These are phyloP conservation scores for Fusarium globosum DNA, from an alignment of 2,329 filamentous ascomycete species.

Conservation along the genomic window DNA sequence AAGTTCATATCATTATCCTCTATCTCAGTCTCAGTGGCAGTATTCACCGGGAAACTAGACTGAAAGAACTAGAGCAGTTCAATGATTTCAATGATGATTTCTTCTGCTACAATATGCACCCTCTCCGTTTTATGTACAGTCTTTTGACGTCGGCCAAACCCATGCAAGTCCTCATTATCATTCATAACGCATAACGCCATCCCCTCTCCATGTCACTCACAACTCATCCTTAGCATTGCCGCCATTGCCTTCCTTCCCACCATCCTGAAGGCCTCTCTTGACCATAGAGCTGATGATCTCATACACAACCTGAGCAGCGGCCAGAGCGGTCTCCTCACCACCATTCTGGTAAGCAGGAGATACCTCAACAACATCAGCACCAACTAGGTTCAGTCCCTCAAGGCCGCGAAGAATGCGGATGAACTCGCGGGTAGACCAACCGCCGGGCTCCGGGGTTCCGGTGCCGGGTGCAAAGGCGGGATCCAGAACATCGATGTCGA, in stretches of 20 bases:
- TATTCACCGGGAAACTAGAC: neutral
- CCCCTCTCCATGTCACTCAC: conserved; percentile 30
- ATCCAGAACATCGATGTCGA: conserved; percentile 88
- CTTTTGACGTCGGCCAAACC: neutral
- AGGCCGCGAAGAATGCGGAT: conserved; percentile 85
- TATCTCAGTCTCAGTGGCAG: neutral
- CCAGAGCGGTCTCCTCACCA: conserved; percentile 84
- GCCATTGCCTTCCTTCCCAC: conserved; percentile 49
- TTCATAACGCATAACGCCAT: conserved; percentile 11
- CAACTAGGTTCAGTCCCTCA: conserved; percentile 85
- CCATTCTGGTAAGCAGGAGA: conserved; percentile 84
- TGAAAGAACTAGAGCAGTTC: neutral
- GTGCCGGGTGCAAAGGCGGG: conserved; percentile 76
- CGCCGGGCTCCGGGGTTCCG: conserved; percentile 89
- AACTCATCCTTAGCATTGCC: conserved; percentile 51
- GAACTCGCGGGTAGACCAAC: conserved; percentile 90
- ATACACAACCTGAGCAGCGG: conserved; percentile 84
- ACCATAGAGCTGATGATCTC: conserved; percentile 85
- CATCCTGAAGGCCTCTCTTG: conserved; percentile 59
- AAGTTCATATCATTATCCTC: neutral
- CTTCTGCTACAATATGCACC: neutral
- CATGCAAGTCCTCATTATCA: conserved; percentile 1
- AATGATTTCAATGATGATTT: neutral
- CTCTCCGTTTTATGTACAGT: neutral
- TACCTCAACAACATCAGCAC: conserved; percentile 88